These are phyloP conservation scores for Colletotrichum melonis DNA, from an alignment of 2,329 filamentous ascomycete genomes.

Conservation along the genomic window DNA sequence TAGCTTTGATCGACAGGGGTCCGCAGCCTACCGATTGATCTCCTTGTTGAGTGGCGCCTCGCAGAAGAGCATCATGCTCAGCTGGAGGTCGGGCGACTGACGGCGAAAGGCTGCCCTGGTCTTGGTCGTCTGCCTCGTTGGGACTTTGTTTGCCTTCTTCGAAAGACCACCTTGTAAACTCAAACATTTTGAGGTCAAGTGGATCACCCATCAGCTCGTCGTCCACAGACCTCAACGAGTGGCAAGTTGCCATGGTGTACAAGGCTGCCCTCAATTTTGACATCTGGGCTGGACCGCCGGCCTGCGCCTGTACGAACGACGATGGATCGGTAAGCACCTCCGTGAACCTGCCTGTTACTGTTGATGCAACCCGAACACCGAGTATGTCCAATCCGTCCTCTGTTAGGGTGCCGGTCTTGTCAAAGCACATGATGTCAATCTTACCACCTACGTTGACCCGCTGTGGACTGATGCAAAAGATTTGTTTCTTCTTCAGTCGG, in stretches of 20 bases:
- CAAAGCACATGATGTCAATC: slow-evolving; percentile 95
- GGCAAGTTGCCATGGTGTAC: slow-evolving; percentile 97
- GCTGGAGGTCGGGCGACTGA: slow-evolving; percentile 87
- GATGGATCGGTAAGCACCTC: slow-evolving; percentile 78
- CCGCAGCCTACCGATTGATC: slow-evolving; percentile 42
- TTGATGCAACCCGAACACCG: slow-evolving; percentile 82
- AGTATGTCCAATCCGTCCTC: slow-evolving; percentile 96
- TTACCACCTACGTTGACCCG: slow-evolving; percentile 97
- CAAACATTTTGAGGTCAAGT: slow-evolving; percentile 97
- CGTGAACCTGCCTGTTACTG: slow-evolving; percentile 72
- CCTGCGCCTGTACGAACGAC: slow-evolving; percentile 59
- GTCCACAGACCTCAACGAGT: slow-evolving; percentile 88
- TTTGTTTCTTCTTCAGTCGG: slow-evolving; percentile 86
- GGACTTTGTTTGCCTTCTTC: slow-evolving; percentile 84
- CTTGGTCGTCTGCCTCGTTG: slow-evolving; percentile 76
- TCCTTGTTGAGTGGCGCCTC: slow-evolving; percentile 39
- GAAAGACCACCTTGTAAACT: slow-evolving; percentile 93
- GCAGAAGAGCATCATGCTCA: slow-evolving; percentile 41
- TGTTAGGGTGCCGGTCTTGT: slow-evolving; percentile 98
- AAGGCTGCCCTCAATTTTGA: slow-evolving; percentile 69
- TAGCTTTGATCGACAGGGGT: not conserved
- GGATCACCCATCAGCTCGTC: slow-evolving; percentile 92
- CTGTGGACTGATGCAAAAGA: slow-evolving; percentile 98
- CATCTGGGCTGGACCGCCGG: slow-evolving; percentile 5
- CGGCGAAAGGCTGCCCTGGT: slow-evolving; percentile 81